Percentiles rank a stretch among this genome's conserved stretches.
Evolutionary conservation across 2,329 filamentous ascomycete species (phyloP).

Genomic region (Nigrospora osmanthi): DNA sequence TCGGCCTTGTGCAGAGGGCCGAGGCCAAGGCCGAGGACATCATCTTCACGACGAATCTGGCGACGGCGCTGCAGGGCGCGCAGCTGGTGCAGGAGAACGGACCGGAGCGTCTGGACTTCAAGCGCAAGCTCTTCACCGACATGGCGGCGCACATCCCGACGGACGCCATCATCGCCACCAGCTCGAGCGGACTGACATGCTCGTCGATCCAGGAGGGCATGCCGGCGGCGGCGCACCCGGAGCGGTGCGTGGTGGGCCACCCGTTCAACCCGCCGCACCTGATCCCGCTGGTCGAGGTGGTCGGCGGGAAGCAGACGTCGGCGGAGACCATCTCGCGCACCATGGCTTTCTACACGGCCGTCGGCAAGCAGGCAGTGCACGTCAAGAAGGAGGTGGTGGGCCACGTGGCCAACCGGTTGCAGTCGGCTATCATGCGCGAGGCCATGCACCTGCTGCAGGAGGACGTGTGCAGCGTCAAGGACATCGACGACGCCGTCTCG

Average conservation of each 20-base stretch:
- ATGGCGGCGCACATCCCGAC: constrained; percentile 20
- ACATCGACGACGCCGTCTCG: constrained; percentile 10
- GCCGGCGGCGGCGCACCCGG: constrained; percentile 11
- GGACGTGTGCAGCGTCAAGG: constrained; percentile 6
- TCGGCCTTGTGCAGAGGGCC: constrained; percentile 6
- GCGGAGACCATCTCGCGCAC: constrained; percentile 13
- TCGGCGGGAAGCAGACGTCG: constrained; percentile 24
- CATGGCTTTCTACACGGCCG: constrained; percentile 26
- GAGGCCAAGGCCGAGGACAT: constrained; percentile 5
- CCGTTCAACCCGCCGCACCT: constrained; percentile 41
- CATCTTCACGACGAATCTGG: constrained; percentile 7
- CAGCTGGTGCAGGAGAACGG: constrained; percentile 21
- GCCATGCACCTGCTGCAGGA: constrained; percentile 18
- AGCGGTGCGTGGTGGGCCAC: constrained; percentile 32
- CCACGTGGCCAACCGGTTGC: constrained; percentile 36
- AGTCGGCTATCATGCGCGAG: constrained; percentile 28
- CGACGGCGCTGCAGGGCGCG: constrained; percentile 2
- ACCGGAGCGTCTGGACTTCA: constrained; percentile 29
- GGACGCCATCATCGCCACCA: constrained; percentile 29
- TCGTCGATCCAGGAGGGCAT: constrained; percentile 18
- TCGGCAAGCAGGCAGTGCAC: constrained; percentile 31
- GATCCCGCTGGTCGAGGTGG: constrained; percentile 37
- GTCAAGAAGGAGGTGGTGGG: constrained; percentile 32
- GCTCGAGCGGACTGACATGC: constrained; percentile 27
- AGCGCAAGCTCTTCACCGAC: constrained; percentile 24